Conservation (phyloP, 1,284 basidiomycete species). For the Nidula niveotomentosa region DNA sequence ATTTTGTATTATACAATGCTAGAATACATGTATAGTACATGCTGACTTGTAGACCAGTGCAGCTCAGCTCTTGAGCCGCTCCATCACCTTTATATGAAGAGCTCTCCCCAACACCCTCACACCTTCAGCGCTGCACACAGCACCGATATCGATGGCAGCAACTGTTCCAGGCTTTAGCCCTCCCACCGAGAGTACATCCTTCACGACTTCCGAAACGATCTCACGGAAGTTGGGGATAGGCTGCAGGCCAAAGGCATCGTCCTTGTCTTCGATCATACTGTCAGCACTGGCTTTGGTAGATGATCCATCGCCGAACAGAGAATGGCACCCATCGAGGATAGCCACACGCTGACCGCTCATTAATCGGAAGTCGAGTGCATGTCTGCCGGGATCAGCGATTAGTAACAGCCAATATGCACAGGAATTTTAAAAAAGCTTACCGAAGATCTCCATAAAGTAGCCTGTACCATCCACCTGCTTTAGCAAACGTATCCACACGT, state of each 20-base stretch:
- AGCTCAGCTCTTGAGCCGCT: slow-evolving; percentile 16
- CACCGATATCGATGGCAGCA: slow-evolving; percentile 58
- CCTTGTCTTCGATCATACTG: neutral
- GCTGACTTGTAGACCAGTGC: too few relatives aligned
- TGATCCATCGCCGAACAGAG: too few relatives aligned
- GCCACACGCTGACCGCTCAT: slow-evolving; percentile 63
- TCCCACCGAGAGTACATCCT: slow-evolving; percentile 31
- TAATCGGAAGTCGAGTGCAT: slow-evolving; percentile 78
- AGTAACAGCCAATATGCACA: neutral
- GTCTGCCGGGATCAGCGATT: slow-evolving; percentile 24
- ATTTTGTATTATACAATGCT: neutral
- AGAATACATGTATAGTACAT: too few relatives aligned
- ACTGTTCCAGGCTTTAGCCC: slow-evolving; percentile 37
- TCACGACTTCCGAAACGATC: slow-evolving; percentile 43
- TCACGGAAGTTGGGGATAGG: slow-evolving; percentile 61
- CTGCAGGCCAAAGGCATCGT: slow-evolving; percentile 38
- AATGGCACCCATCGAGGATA: slow-evolving; percentile 68
- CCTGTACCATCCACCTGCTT: slow-evolving; percentile 80
- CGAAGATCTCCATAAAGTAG: slow-evolving; percentile 67
- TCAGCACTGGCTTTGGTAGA: too few relatives aligned
- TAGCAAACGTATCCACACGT: slow-evolving; percentile 67
- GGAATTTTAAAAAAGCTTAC: slow-evolving; percentile 32
- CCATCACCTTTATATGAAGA: slow-evolving; percentile 43
- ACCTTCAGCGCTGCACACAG: slow-evolving; percentile 54
- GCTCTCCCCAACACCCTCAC: slow-evolving; percentile 47